These are phyloP conservation scores for Colletotrichum camelliae DNA, from an alignment of 2,329 filamentous ascomycete genomes.

Conservation along the genomic window DNA sequence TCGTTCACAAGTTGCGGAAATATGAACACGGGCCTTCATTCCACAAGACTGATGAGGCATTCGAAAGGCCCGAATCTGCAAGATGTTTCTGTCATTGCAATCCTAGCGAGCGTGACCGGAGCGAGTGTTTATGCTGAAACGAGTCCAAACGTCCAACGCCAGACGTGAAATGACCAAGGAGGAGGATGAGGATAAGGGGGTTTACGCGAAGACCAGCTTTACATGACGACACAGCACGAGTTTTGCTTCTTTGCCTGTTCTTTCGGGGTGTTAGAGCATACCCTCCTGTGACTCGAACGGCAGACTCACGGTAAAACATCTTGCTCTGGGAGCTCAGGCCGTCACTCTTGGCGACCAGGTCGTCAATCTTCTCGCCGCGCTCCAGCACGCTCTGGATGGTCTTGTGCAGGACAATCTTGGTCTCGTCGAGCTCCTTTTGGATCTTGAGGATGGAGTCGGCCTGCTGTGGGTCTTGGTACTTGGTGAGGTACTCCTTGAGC, in stretches of 20 bases:
- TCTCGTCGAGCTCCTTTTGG: constrained; percentile 95
- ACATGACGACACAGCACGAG: constrained; percentile 77
- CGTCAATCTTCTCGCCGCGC: constrained; percentile 96
- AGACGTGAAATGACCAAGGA: constrained; percentile 16
- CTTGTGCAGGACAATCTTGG: constrained; percentile 96
- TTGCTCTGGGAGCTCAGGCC: constrained; percentile 90
- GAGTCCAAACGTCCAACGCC: constrained; percentile 31
- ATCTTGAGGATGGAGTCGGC: constrained; percentile 95
- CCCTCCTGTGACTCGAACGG: background rate
- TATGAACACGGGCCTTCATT: constrained; percentile 1
- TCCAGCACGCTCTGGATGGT: constrained; percentile 90
- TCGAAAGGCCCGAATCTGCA: background rate
- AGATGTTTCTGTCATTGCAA: background rate
- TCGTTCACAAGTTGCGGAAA: background rate
- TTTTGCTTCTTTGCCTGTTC: constrained; percentile 81
- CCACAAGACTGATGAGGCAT: background rate
- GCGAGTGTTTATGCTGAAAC: constrained; percentile 19
- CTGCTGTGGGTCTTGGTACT: constrained; percentile 86
- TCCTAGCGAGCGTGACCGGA: constrained; percentile 10
- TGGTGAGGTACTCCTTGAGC: constrained; percentile 75
- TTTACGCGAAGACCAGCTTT: constrained; percentile 28
- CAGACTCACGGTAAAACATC: constrained; percentile 86
- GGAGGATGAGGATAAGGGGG: background rate
- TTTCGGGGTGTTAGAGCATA: constrained; percentile 27
- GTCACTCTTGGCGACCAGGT: constrained; percentile 91